Percentiles rank a stretch among this genome's conserved stretches.
phyloP scores from a whole-genome alignment of 2,329 filamentous ascomycete species.

The Cucurbitaria berberidis region DNA sequence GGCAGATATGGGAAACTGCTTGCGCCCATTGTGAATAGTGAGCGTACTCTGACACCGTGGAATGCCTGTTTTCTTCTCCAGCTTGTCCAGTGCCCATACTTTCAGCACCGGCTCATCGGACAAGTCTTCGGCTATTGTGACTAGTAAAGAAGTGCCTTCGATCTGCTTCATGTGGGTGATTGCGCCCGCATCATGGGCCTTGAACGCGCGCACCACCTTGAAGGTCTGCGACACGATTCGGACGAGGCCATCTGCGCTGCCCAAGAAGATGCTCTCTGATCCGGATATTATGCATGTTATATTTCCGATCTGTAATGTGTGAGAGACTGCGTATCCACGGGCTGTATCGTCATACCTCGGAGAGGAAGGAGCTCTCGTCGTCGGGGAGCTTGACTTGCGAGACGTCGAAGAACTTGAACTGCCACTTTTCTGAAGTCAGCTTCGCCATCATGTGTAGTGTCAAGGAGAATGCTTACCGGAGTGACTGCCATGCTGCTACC shows the following conservation, averaged over 20 bases:
- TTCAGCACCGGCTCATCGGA: slow-evolving; percentile 87
- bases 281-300: slow-evolving; percentile 85
- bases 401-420: slow-evolving; percentile 99
- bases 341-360: slow-evolving; percentile 68
- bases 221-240: slow-evolving; percentile 87
- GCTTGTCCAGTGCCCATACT: slow-evolving; percentile 96
- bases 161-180: slow-evolving; percentile 94
- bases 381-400: slow-evolving; percentile 80
- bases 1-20: slow-evolving; percentile 93
- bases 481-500: slow-evolving; percentile 51
- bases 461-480: slow-evolving; percentile 39
- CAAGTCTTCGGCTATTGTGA: slow-evolving; percentile 87
- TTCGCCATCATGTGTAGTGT: slow-evolving; percentile 9
- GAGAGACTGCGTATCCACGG: slow-evolving; percentile 18
- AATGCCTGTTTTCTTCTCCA: slow-evolving; percentile 89
- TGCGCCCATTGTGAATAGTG: slow-evolving; percentile 84
- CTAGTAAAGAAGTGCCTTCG: slow-evolving; percentile 81
- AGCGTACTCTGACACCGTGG: slow-evolving; percentile 88
- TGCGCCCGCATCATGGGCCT: slow-evolving; percentile 77
- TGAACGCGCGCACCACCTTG: slow-evolving; percentile 86
- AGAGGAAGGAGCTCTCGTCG: slow-evolving; percentile 76
- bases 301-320: slow-evolving; percentile 61
- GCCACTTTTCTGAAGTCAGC: slow-evolving; percentile 71
- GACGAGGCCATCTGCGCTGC: slow-evolving; percentile 82
- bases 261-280: slow-evolving; percentile 87